A percentile compares a stretch with the other conserved stretches of the same genome.
These are phyloP conservation scores for Albizia julibrissin DNA, from an alignment of 306 rosid species.

Conservation along the genomic window DNA sequence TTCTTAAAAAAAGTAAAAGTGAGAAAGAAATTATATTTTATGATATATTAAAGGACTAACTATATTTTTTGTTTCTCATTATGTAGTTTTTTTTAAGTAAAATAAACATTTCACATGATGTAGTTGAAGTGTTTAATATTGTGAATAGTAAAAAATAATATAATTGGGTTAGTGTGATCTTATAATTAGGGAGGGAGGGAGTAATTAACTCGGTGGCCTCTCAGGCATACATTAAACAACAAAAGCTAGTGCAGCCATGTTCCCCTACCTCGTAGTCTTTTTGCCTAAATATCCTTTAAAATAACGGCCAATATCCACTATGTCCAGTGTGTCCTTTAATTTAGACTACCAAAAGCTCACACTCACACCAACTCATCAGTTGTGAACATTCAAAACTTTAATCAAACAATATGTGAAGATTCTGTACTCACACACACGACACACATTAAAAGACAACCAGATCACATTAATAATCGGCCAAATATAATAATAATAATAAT, in stretches of 20 bases:
- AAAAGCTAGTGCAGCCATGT: neutral
- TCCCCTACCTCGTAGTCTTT: neutral
- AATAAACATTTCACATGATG: too few species aligned
- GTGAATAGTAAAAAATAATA: too few species aligned
- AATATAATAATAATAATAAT: too few species aligned
- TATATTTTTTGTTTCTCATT: too few species aligned
- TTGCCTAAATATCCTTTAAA: neutral
- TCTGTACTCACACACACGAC: neutral
- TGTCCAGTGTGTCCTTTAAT: neutral
- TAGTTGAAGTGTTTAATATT: too few species aligned
- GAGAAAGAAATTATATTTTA: too few species aligned
- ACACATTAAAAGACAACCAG: neutral
- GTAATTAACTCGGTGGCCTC: neutral
- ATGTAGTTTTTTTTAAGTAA: too few species aligned
- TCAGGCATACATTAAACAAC: neutral
- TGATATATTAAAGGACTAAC: too few species aligned
- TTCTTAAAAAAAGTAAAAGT: too few species aligned
- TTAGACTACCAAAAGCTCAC: neutral
- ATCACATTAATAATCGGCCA: neutral
- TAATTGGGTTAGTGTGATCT: too few species aligned
- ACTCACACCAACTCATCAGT: neutral
- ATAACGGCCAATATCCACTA: neutral
- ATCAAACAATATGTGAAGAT: neutral
- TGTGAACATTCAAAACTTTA: neutral
- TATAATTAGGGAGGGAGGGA: too few species aligned